Base-by-base conservation (phyloP, 2,329 filamentous ascomycete genomes). In the Aspergillus luchuensis region DNA sequence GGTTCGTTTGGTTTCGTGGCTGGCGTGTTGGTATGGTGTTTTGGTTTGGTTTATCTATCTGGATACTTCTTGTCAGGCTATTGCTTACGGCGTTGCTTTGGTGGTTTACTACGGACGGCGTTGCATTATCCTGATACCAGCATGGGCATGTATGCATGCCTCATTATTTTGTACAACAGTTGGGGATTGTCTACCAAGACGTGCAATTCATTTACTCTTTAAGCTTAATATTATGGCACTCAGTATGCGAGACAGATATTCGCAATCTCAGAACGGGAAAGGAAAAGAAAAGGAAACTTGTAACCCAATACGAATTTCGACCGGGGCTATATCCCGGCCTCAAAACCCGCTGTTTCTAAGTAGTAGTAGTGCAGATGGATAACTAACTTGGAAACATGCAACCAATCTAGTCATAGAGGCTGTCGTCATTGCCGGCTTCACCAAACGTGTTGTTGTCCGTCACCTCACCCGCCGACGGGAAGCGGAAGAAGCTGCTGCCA, bases 401-500 rank as follows among this genome's bases (percentile, higher is more conserved):
- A 47, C 65, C 66, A 66, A 62, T 79, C 85, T 93, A 97, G 81
- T 97, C 91, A 79, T 98, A 98, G 77, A 98, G 91, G 81, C 93
- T 94, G 79, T 97, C 94, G 75, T 98, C 94, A 77, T 96, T 93
- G 72, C 92, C 94, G 69, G 88, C 91, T 72, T 93, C 90, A 66
- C 92, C 93, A 71, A 95, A 93, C 53, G 86, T 79, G 70, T 81
- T 81, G 56, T 76, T 79, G 66, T 78, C 81, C 66, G 77, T 79
- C 78, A 81, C 85, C 80, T 81, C 85, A 76, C 80, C 85, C 69
- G 78, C 82, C 76, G 71, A 80, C 33, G 91, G 94, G 88, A 99
- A 99, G 80, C 96, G 93, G 91, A 99, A 99, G 86, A 95, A 97
- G 70, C 91, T 92, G 73, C 93, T 94, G 41, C 93, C 93, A 55